Evolutionary conservation across 805 yeast genomes (phyloP).

Genomic region (Wickerhamia fluorescens): DNA sequence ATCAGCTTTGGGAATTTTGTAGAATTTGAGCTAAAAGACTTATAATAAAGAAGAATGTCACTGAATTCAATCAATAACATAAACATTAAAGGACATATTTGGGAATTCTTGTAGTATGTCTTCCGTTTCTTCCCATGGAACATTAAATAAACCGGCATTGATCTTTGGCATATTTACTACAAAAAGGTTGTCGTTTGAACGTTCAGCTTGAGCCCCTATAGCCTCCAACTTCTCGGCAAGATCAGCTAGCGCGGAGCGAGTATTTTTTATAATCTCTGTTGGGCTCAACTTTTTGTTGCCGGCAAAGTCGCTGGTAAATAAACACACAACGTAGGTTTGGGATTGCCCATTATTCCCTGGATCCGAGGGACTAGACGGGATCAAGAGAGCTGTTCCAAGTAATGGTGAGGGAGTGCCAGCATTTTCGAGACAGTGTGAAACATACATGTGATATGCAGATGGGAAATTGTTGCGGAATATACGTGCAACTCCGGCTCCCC

Average conservation of each 20-base stretch:
- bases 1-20: too few relatives aligned
- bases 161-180: constrained; percentile 64
- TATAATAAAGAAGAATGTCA: too few relatives aligned
- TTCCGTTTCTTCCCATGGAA: constrained; percentile 74
- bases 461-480: constrained; percentile 51
- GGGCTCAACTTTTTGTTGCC: constrained; percentile 40
- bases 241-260: constrained; percentile 44
- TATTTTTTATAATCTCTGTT: constrained; percentile 42
- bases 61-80: constrained; percentile 35
- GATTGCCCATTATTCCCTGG: constrained; percentile 23
- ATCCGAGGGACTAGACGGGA: constrained; percentile 27
- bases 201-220: constrained; percentile 1
- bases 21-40: too few relatives aligned
- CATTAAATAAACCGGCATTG: constrained; percentile 73
- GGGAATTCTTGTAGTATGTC: constrained; percentile 29
- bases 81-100: constrained; percentile 38
- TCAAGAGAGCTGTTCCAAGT: constrained; percentile 49
- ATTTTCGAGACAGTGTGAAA: constrained; percentile 30
- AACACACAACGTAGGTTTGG: constrained; percentile 46
- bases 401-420: constrained; percentile 19
- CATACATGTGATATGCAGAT: constrained; percentile 45
- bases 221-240: constrained; percentile 32
- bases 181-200: constrained; percentile 6
- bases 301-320: constrained; percentile 57
- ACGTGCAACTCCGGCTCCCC: constrained; percentile 85